Evolutionary conservation across 495 filamentous ascomycete species (phyloP).

Genomic region (Penicillium macrosclerotiorum): DNA sequence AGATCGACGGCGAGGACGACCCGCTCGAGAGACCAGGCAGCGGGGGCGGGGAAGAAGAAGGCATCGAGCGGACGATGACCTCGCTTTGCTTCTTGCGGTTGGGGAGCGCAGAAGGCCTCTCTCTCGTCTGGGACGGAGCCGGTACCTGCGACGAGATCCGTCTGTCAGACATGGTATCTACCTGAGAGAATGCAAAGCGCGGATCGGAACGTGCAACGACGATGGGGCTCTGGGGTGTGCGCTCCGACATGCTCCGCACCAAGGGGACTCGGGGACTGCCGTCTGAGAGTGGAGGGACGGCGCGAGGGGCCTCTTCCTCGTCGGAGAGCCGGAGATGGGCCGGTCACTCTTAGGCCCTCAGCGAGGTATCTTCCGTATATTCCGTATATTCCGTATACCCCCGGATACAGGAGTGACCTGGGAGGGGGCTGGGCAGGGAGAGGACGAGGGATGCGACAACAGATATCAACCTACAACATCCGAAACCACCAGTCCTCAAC

Average conservation of each 20-base stretch:
- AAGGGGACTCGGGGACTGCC: too few species aligned
- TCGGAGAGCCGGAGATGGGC: neutral
- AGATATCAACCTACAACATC: too few species aligned
- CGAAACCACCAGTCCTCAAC: too few species aligned
- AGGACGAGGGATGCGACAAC: too few species aligned
- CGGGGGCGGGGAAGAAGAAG: conserved; percentile 15
- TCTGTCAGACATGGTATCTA: neutral
- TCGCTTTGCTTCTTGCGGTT: conserved; percentile 12
- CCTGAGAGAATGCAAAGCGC: neutral
- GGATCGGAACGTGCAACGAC: neutral
- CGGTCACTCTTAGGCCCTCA: too few species aligned
- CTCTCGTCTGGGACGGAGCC: conserved; percentile 1
- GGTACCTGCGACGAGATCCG: neutral
- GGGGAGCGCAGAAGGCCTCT: neutral
- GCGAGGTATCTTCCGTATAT: too few species aligned
- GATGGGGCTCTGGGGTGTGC: conserved; percentile 1
- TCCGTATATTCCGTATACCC: too few species aligned
- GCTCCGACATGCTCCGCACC: conserved; percentile 31
- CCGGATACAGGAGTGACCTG: too few species aligned
- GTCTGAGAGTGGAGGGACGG: conserved; percentile 1
- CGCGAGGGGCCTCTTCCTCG: neutral
- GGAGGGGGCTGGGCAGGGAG: too few species aligned
- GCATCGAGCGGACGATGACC: conserved; percentile 17
- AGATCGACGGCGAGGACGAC: conserved; percentile 21
- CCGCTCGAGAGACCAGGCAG: conserved; percentile 21